These are phyloP conservation scores for Rubus parviflorus DNA, from an alignment of 306 rosid species.

Conservation along the genomic window DNA sequence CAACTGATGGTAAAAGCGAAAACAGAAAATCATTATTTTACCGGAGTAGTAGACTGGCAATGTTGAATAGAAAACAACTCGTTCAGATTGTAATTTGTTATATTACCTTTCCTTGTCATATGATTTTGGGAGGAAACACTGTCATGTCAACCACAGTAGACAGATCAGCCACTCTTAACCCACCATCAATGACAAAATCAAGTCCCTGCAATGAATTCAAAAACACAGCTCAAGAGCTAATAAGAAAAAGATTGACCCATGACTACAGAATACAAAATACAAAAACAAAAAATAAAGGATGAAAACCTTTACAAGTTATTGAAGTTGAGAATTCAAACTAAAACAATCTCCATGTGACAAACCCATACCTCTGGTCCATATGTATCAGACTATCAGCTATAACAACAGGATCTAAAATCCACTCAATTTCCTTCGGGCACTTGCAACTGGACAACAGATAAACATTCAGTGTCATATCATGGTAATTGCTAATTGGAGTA, in stretches of 20 bases:
- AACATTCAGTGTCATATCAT: slow-evolving; percentile 4
- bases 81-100: not conserved
- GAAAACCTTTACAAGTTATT: slow-evolving; percentile 10
- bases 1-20: not conserved
- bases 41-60: not conserved
- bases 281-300: not conserved
- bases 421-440: slow-evolving; percentile 66
- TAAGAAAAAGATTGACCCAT: not conserved
- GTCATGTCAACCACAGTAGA: slow-evolving; percentile 96
- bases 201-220: slow-evolving; percentile 64
- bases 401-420: slow-evolving; percentile 84
- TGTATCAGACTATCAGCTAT: slow-evolving; percentile 67
- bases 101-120: slow-evolving; percentile 86
- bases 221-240: slow-evolving; percentile 11
- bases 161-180: slow-evolving; percentile 84
- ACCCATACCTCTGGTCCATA: slow-evolving; percentile 84
- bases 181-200: slow-evolving; percentile 91
- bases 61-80: not conserved
- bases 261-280: not conserved
- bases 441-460: slow-evolving; percentile 61
- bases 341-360: not conserved
- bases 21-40: not conserved
- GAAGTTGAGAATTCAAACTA: not conserved
- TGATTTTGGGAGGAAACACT: slow-evolving; percentile 66
- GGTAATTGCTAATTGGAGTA: not conserved